Conservation (phyloP, 805 yeast genomes). For the Myxozyma nipponensis region DNA sequence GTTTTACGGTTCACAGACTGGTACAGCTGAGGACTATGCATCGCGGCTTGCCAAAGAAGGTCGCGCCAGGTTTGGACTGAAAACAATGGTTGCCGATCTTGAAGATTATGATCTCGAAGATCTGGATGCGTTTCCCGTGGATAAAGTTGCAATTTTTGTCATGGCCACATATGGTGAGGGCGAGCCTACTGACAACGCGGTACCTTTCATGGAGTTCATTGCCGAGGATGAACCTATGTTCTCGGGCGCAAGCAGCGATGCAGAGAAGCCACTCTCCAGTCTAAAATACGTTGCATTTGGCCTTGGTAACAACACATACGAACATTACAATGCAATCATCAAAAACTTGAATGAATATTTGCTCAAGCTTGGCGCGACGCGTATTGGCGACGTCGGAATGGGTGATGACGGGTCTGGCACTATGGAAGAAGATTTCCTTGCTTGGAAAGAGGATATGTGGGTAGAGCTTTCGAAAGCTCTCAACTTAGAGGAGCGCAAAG, state of each 20-base stretch:
- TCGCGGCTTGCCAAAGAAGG: slow-evolving; percentile 86
- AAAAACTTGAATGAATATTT: slow-evolving; percentile 51
- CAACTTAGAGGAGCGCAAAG: slow-evolving; percentile 73
- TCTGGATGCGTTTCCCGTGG: slow-evolving; percentile 58
- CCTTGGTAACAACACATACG: slow-evolving; percentile 92
- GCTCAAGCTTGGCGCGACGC: slow-evolving; percentile 62
- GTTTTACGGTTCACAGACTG: slow-evolving; percentile 93
- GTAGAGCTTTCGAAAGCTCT: slow-evolving; percentile 60
- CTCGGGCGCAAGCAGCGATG: slow-evolving; percentile 35
- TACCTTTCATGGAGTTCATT: slow-evolving; percentile 67
- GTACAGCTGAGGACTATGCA: slow-evolving; percentile 97
- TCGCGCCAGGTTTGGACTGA: slow-evolving; percentile 71
- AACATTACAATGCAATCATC: slow-evolving; percentile 79
- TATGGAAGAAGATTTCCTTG: slow-evolving; percentile 88
- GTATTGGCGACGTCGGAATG: slow-evolving; percentile 74
- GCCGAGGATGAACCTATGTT: slow-evolving; percentile 51
- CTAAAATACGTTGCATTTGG: slow-evolving; percentile 78
- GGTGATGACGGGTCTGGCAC: slow-evolving; percentile 96
- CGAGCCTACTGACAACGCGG: slow-evolving; percentile 95
- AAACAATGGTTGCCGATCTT: slow-evolving; percentile 79
- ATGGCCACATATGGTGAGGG: slow-evolving; percentile 98
- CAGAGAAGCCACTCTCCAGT: slow-evolving; percentile 44
- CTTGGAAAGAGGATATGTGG: slow-evolving; percentile 84
- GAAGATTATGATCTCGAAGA: slow-evolving; percentile 84
- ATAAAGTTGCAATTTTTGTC: slow-evolving; percentile 65